Percentiles rank a stretch among this genome's conserved stretches.
These are phyloP conservation scores for Colletotrichum gigasporum DNA, from an alignment of 2,329 filamentous ascomycete genomes.

Conservation along the genomic window DNA sequence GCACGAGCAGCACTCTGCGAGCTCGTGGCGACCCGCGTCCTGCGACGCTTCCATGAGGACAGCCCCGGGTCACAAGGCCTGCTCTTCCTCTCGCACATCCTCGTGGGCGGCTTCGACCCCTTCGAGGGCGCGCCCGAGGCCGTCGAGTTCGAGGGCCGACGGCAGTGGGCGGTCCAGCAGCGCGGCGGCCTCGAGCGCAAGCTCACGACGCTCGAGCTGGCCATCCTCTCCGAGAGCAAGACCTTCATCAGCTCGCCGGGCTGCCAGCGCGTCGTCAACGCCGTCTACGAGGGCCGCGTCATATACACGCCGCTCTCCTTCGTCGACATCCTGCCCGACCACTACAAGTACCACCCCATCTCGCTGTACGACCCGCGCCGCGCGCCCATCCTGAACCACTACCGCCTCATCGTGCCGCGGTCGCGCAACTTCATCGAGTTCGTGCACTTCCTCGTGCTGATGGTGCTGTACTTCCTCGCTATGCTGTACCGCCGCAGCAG, in stretches of 20 bases:
- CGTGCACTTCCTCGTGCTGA: slow-evolving; percentile 70
- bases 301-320: slow-evolving; percentile 77
- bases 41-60: slow-evolving; percentile 75
- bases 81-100: slow-evolving; percentile 71
- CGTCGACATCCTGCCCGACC: slow-evolving; percentile 77
- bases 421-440: slow-evolving; percentile 74
- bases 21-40: slow-evolving; percentile 71
- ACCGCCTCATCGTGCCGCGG: slow-evolving; percentile 75
- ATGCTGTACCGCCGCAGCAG: slow-evolving; percentile 66
- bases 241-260: slow-evolving; percentile 71
- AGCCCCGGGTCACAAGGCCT: slow-evolving; percentile 70
- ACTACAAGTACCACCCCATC: slow-evolving; percentile 77
- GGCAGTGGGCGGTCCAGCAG: slow-evolving; percentile 50
- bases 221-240: slow-evolving; percentile 77
- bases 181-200: slow-evolving; percentile 58
- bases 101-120: slow-evolving; percentile 77
- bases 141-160: slow-evolving; percentile 49
- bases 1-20: slow-evolving; percentile 76
- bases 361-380: slow-evolving; percentile 74
- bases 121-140: slow-evolving; percentile 74
- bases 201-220: slow-evolving; percentile 75
- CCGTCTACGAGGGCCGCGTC: slow-evolving; percentile 74
- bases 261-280: slow-evolving; percentile 75
- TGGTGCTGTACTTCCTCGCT: slow-evolving; percentile 69
- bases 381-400: slow-evolving; percentile 75